A percentile compares a stretch with the other conserved stretches of the same genome.
phyloP scores from a whole-genome alignment of 768 basidiomycete species.

The Tulasnella sp. region DNA sequence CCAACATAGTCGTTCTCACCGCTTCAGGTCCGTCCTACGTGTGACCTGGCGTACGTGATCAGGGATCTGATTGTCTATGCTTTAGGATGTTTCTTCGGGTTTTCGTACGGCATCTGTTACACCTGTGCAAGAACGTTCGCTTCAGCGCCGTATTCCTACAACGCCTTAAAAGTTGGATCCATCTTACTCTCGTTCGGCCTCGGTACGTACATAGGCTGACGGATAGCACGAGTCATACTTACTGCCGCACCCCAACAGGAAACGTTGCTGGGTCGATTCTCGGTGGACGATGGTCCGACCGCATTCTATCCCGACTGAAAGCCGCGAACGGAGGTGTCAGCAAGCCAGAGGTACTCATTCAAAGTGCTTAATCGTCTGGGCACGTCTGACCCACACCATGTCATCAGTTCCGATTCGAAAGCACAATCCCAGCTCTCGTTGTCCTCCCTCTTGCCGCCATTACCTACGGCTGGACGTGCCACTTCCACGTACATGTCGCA shows the following conservation, averaged over 20 bases:
- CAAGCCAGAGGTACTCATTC: slow-evolving; percentile 52
- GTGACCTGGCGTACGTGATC: background rate
- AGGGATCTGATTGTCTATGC: background rate
- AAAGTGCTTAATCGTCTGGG: background rate
- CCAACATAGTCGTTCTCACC: slow-evolving; percentile 55
- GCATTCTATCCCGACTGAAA: slow-evolving; percentile 33
- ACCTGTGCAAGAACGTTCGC: slow-evolving; percentile 60
- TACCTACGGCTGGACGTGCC: slow-evolving; percentile 65
- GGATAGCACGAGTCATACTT: background rate
- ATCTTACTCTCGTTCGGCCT: slow-evolving; percentile 65
- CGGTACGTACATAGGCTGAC: slow-evolving; percentile 34
- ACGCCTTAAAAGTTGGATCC: slow-evolving; percentile 59
- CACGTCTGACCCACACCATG: background rate
- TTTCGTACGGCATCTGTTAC: slow-evolving; percentile 59
- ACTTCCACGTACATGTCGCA: slow-evolving; percentile 50
- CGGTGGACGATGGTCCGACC: slow-evolving; percentile 51
- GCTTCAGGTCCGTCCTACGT: slow-evolving; percentile 45
- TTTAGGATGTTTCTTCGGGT: slow-evolving; percentile 58
- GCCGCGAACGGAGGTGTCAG: slow-evolving; percentile 35
- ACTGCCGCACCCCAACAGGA: slow-evolving; percentile 24
- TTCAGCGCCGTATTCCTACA: slow-evolving; percentile 47
- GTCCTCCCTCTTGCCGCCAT: slow-evolving; percentile 49
- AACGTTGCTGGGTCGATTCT: slow-evolving; percentile 41
- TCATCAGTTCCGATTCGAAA: slow-evolving; percentile 57
- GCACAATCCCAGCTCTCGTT: slow-evolving; percentile 45